phyloP scores from a whole-genome alignment of 73 alveolate species.

The Paramecium pentaurelia region DNA sequence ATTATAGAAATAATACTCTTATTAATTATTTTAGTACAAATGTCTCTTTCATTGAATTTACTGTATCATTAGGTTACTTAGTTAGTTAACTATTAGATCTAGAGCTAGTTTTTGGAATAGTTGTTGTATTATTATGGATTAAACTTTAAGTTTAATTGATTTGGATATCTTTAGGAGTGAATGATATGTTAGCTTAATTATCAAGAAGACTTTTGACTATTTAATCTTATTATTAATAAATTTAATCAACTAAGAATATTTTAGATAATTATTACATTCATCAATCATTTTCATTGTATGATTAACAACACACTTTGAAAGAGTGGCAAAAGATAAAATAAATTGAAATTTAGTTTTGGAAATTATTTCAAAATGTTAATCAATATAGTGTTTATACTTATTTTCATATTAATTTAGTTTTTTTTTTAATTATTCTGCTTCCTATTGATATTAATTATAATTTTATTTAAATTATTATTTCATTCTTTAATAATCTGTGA shows the following conservation, averaged over 20 bases:
- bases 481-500: neutral
- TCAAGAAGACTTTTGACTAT: neutral
- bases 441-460: neutral
- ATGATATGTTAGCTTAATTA: neutral
- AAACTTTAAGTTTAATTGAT: neutral
- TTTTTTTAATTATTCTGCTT: neutral
- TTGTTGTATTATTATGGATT: neutral
- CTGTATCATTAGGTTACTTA: neutral
- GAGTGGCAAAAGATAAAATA: neutral
- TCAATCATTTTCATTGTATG: neutral
- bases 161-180: neutral
- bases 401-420: neutral
- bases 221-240: neutral
- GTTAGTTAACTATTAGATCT: neutral
- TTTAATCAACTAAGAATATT: neutral
- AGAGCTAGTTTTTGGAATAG: neutral
- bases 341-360: neutral
- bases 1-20: neutral
- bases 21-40: slow-evolving; percentile 15
- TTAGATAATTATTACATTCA: neutral
- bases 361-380: neutral
- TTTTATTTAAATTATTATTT: neutral
- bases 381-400: neutral
- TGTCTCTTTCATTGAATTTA: neutral
- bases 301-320: neutral